Conservation (phyloP, 2,329 filamentous ascomycete genomes). For the Neofusicoccum laricinum region DNA sequence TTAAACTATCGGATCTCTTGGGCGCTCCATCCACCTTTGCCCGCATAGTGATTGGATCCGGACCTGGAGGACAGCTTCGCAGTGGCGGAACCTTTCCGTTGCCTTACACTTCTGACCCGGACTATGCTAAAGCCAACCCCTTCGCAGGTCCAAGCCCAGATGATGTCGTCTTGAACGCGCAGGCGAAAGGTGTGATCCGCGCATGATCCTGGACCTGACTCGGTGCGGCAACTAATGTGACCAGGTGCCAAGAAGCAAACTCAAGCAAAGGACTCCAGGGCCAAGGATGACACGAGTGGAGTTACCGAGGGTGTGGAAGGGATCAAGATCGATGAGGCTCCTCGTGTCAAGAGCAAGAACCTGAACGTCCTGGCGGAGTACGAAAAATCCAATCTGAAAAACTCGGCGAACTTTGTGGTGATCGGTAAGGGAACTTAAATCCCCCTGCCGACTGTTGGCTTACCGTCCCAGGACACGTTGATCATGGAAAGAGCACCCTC, state of each 20-base stretch:
- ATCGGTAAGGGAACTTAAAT: conserved; percentile 60
- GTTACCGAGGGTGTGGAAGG: conserved; percentile 49
- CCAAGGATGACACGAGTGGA: conserved; percentile 30
- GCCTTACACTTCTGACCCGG: conserved; percentile 35
- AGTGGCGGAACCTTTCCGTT: conserved; percentile 29
- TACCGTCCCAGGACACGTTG: conserved; percentile 71
- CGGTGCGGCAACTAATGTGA: conserved; percentile 20
- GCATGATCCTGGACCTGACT: conserved; percentile 20
- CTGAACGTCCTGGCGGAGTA: conserved; percentile 82
- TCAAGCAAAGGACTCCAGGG: conserved; percentile 20
- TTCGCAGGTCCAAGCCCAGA: conserved; percentile 90
- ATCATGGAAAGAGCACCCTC: conserved; percentile 94
- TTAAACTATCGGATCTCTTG: conserved; percentile 36
- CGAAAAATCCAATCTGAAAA: conserved; percentile 71
- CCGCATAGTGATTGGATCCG: conserved; percentile 44
- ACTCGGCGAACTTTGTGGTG: conserved; percentile 84
- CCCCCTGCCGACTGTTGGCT: not conserved
- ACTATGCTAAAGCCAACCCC: conserved; percentile 51
- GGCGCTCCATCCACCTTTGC: conserved; percentile 53
- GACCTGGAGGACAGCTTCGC: conserved; percentile 4
- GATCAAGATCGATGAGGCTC: conserved; percentile 48
- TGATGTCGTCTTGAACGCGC: conserved; percentile 81
- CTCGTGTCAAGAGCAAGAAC: conserved; percentile 67
- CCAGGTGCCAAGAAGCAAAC: conserved; percentile 25
- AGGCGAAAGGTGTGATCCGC: conserved; percentile 48